Base-by-base conservation (phyloP, 495 filamentous ascomycete species). In the Stereocaulon alpinum region DNA sequence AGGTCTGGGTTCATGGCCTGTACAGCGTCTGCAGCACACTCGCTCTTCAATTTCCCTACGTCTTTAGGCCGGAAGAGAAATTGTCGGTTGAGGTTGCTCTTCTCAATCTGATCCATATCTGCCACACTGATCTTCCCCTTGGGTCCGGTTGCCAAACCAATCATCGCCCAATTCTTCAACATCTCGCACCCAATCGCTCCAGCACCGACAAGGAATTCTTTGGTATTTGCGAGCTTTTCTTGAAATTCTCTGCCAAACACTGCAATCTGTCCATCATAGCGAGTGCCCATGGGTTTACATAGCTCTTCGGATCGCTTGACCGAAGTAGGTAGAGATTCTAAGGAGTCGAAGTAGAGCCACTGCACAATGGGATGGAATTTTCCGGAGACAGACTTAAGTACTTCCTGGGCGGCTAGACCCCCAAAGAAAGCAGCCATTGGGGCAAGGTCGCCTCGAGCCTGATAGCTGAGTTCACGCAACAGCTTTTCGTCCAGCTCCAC, bases 91-190 rank as follows among this genome's bases (percentile, higher is more conserved):
- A 99, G 80, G 70, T 99, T 99, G 77, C 92, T 96, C 80, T 91
- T 95, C 76, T 99, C 94, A 63, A 99, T 99, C 61, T 88, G 87
- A 64, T 99, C 94, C 86, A 95, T 97, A 68, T 99, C 94, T 15
- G 94, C 96, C 27, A 97, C 87, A 24, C 70, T 87, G 68, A 99
- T 91, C 67, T 86, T 86, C 63, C 94, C 94, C 37, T 91, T 81
- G 24, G 87, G 87, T 40, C 94, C 94, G 43, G 88, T 88, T 43
- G 85, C 92, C 52, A 99, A 77, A 61, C 94, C 94, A 66, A 97
- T 94, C 91, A 97, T 92, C 29, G 94, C 93, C 93, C 94, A 99
- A 70, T 96, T 97, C 81, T 99, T 99, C 57, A 99, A 77, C 82
- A 96, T 99, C 69, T 99, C 94, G 68, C 94, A 99, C 37, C 94